Conservation (phyloP, 2,329 filamentous ascomycete species). For the Colletotrichum gloeosporioides region DNA sequence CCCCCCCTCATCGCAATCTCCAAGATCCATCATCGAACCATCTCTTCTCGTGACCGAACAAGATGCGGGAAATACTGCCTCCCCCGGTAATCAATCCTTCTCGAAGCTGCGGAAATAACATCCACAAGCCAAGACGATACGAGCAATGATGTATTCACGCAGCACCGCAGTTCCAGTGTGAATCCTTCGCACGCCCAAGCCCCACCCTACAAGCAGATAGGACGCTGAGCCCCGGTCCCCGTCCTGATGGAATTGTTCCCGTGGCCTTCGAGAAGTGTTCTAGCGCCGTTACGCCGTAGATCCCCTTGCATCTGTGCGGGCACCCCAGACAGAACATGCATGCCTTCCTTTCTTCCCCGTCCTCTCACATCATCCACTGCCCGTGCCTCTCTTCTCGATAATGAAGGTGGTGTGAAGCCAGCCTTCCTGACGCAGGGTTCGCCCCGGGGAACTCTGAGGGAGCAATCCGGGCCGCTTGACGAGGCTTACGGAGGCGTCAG, state of each 20-base stretch:
- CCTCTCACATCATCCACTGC: neutral
- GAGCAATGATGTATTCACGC: neutral
- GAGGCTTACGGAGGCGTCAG: neutral
- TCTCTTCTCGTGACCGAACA: neutral
- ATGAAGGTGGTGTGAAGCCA: neutral
- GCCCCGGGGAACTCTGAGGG: neutral
- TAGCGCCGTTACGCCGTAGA: neutral
- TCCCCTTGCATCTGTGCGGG: neutral
- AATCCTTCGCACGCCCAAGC: neutral
- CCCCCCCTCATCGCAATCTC: neutral
- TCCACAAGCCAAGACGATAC: neutral
- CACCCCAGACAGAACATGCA: neutral
- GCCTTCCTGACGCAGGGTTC: neutral
- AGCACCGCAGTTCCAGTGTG: neutral
- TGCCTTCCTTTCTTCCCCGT: neutral
- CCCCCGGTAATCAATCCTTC: neutral
- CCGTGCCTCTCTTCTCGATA: neutral
- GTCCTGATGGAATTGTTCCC: neutral
- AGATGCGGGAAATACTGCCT: neutral
- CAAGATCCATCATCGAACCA: neutral
- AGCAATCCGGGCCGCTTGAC: neutral
- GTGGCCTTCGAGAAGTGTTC: conserved; percentile 6
- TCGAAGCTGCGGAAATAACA: neutral
- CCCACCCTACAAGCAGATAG: too few species aligned
- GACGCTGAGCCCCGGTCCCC: neutral